A percentile compares a stretch with the other conserved stretches of the same genome.
Conservation (phyloP, 257 asterid species). For the Hygrophila difformis region DNA sequence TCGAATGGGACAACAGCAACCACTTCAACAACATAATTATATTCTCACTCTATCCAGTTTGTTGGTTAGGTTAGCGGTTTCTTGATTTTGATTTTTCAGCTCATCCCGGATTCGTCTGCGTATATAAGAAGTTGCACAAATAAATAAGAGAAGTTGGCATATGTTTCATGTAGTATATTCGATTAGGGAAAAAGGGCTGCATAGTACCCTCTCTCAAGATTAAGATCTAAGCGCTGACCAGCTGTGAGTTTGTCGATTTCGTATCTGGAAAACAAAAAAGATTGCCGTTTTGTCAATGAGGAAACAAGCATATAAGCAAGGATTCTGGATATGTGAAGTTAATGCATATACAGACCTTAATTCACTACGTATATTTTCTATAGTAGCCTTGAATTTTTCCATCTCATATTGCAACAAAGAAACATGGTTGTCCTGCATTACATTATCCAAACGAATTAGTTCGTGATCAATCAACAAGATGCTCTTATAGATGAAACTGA, state of each 20-base stretch:
- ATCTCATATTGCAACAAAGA: conserved; percentile 84
- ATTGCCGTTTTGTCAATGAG: conserved; percentile 6
- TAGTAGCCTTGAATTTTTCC: conserved; percentile 71
- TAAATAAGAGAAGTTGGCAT: too few relatives aligned
- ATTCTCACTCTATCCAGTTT: conserved; percentile 81
- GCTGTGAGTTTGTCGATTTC: conserved; percentile 94
- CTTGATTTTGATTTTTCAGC: conserved; percentile 75
- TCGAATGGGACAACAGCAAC: background rate
- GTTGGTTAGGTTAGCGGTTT: conserved; percentile 78
- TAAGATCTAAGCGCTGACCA: conserved; percentile 91
- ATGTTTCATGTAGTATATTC: too few relatives aligned
- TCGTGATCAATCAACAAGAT: too few relatives aligned
- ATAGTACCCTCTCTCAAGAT: conserved; percentile 84
- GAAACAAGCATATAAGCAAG: conserved; percentile 13
- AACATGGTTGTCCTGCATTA: conserved; percentile 80
- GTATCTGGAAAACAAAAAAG: conserved; percentile 47
- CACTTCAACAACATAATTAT: background rate
- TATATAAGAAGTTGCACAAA: too few relatives aligned
- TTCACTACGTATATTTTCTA: conserved; percentile 89
- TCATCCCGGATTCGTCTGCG: conserved; percentile 96
- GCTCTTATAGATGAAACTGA: background rate
- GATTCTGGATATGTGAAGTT: background rate
- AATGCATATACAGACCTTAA: conserved; percentile 42
- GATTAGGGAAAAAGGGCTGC: too few relatives aligned
- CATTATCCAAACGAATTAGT: conserved; percentile 17